These are phyloP conservation scores for Pseudisothecium myosuroides DNA, from an alignment of 225 moss, liverwort and hornwort species.

Conservation along the genomic window DNA sequence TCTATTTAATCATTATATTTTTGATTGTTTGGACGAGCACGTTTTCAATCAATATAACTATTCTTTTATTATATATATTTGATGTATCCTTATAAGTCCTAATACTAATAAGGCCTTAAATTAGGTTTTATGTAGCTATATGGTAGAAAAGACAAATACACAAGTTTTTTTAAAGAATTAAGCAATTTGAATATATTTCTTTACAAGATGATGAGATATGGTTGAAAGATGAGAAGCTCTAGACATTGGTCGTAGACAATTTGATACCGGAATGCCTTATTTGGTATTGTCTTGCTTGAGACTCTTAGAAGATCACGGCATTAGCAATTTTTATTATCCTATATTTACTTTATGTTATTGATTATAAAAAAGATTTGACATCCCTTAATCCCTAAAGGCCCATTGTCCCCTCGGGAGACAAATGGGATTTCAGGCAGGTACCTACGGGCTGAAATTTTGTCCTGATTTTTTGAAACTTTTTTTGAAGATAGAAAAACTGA, in stretches of 20 bases:
- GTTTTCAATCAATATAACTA: background rate
- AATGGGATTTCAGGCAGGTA: no score
- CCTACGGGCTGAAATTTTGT: no score
- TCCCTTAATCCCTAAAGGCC: no score
- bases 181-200: background rate
- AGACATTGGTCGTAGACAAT: background rate
- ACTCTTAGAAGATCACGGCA: background rate
- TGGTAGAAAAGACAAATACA: background rate
- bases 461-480: no score
- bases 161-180: no score
- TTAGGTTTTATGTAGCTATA: background rate
- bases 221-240: background rate
- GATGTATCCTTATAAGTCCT: background rate
- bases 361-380: no score
- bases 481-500: no score
- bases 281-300: background rate
- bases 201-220: background rate
- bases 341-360: no score
- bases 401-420: no score
- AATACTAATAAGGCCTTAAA: background rate
- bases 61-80: accelerated
- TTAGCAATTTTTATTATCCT: no score
- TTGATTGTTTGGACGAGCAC: background rate
- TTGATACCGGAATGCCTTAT: background rate
- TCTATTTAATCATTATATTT: background rate